A percentile compares a stretch with the other conserved stretches of the same genome.
phyloP scores from a whole-genome alignment of 2,329 filamentous ascomycete species.

The Ophiocordyceps robertsii region DNA sequence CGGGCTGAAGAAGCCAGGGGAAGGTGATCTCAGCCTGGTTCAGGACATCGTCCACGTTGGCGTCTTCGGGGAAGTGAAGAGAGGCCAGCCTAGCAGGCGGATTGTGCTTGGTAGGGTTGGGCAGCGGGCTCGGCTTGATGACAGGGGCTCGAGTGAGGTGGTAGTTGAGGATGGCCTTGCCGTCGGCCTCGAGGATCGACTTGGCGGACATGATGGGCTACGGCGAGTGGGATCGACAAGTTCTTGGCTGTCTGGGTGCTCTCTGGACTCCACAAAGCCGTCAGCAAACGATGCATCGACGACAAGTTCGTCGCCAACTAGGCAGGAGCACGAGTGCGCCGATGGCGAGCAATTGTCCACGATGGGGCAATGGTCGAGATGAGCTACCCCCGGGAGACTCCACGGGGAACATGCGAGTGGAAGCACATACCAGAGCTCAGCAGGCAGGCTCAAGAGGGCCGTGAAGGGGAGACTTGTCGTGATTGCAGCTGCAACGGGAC shows the following conservation, averaged over 20 bases:
- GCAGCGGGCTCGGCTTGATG: conserved; percentile 95
- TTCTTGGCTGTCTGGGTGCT: background rate
- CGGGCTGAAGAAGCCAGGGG: conserved; percentile 79
- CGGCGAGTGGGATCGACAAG: conserved; percentile 1
- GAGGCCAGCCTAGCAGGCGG: conserved; percentile 80
- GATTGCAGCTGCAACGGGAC: background rate
- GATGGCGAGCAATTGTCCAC: too few relatives aligned
- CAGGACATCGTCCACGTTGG: conserved; percentile 69
- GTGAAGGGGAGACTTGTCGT: background rate
- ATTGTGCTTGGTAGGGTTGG: conserved; percentile 76
- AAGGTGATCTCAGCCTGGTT: conserved; percentile 93
- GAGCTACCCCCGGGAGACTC: too few relatives aligned
- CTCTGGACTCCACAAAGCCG: background rate
- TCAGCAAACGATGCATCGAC: background rate
- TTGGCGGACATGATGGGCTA: conserved; percentile 48
- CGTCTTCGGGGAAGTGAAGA: conserved; percentile 84
- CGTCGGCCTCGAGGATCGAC: conserved; percentile 96
- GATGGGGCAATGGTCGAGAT: too few relatives aligned
- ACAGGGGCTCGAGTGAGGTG: conserved; percentile 94
- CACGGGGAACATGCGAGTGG: background rate
- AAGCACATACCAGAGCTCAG: conserved; percentile 5
- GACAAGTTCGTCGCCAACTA: background rate
- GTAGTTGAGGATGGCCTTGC: conserved; percentile 99
- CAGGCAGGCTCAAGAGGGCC: conserved; percentile 4
- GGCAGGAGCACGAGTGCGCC: background rate